phyloP scores from a whole-genome alignment of 805 yeast species.

The Lachancea waltii region DNA sequence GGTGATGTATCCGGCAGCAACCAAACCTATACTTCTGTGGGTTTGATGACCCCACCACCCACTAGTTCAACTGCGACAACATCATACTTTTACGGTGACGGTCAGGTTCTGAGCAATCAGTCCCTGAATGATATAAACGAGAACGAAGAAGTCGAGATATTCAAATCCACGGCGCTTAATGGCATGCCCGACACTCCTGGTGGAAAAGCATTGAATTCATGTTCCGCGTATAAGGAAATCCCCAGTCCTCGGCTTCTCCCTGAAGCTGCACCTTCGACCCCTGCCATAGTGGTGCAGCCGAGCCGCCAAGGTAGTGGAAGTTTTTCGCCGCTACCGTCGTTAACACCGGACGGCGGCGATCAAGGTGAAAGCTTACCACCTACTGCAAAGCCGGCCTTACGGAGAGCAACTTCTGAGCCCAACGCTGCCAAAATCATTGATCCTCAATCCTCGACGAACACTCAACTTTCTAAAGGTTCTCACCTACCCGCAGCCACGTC shows the following conservation, averaged over 20 bases:
- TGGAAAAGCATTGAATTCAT: not conserved
- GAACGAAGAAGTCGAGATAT: slow-evolving; percentile 24
- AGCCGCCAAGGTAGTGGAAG: slow-evolving; percentile 4
- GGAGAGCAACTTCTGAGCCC: slow-evolving; percentile 86
- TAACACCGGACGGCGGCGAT: slow-evolving; percentile 1
- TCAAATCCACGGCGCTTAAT: slow-evolving; percentile 1
- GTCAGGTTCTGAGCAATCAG: slow-evolving; percentile 14
- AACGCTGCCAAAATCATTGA: slow-evolving; percentile 40
- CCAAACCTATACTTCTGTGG: slow-evolving; percentile 1
- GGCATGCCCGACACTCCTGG: not conserved
- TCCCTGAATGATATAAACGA: slow-evolving; percentile 34
- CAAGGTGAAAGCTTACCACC: slow-evolving; percentile 4
- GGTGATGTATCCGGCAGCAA: slow-evolving; percentile 2
- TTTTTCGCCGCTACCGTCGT: slow-evolving; percentile 4
- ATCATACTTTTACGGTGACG: slow-evolving; percentile 13
- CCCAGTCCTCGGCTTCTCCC: slow-evolving; percentile 8
- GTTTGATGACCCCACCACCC: slow-evolving; percentile 11
- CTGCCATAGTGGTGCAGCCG: slow-evolving; percentile 7
- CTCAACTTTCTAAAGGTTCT: not conserved
- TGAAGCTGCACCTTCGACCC: slow-evolving; percentile 5
- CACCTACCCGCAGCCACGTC: not conserved
- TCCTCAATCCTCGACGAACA: not conserved
- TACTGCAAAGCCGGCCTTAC: slow-evolving; percentile 34
- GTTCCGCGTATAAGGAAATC: not conserved
- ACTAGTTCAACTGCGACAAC: slow-evolving; percentile 10